Evolutionary conservation across 352 stramenopile genomes (phyloP).

Genomic region (Phytophthora pinifolia): DNA sequence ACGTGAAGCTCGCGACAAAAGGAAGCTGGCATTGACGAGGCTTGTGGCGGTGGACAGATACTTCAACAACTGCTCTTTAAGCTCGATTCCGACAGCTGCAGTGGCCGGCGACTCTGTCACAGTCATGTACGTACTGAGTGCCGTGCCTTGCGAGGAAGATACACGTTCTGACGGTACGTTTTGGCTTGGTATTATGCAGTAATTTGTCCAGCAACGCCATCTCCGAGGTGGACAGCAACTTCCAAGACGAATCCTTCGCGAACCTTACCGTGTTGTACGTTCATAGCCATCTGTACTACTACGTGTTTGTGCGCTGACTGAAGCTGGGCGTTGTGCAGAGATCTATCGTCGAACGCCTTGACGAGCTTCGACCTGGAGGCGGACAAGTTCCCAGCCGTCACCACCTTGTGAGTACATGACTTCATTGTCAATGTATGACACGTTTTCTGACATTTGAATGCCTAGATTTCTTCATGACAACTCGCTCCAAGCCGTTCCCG

Average conservation of each 20-base stretch:
- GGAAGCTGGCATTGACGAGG: slow-evolving; percentile 8
- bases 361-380: slow-evolving; percentile 35
- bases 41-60: slow-evolving; percentile 31
- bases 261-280: slow-evolving; percentile 64
- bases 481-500: slow-evolving; percentile 41
- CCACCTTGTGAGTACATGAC: slow-evolving; percentile 38
- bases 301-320: slow-evolving; percentile 1
- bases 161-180: slow-evolving; percentile 5
- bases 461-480: slow-evolving; percentile 53
- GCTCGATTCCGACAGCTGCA: slow-evolving; percentile 54
- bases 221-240: slow-evolving; percentile 29
- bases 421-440: neutral
- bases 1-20: neutral
- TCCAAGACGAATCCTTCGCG: slow-evolving; percentile 42
- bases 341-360: slow-evolving; percentile 47
- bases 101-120: slow-evolving; percentile 45
- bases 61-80: slow-evolving; percentile 72
- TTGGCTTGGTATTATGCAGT: slow-evolving; percentile 18
- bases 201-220: slow-evolving; percentile 50
- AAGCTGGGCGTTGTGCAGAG: slow-evolving; percentile 23
- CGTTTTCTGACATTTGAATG: neutral
- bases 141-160: neutral
- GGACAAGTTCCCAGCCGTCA: slow-evolving; percentile 46
- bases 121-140: slow-evolving; percentile 25
- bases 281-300: neutral